Evolutionary conservation across 1,284 basidiomycete genomes (phyloP), one percentile per base, ranked within the genome.

Genomic region (Cryptococcus sp.): DNA sequence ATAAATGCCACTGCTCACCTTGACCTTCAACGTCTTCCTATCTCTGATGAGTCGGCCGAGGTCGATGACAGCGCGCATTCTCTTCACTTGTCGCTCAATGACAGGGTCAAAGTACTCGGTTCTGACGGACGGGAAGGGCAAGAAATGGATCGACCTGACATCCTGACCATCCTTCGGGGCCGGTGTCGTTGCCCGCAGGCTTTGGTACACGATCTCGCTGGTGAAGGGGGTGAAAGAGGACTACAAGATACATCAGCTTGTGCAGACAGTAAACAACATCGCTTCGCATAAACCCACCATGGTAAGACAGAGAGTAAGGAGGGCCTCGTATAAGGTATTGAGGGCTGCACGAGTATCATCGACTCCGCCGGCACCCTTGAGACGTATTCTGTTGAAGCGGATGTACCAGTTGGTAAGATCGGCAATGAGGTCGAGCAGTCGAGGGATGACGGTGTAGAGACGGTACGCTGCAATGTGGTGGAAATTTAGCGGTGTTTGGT

Each of bases 391-490:
- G 81, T 99, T 99, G 84, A 99, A 99, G 54, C 96, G 93, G 72
- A 99, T 99, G 81, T 99, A 99, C 94, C 95, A 98, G 78, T 99
- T 99, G 49, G 96, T 99, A 60, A 99, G 83, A 79, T 99, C 96
- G 69, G 96, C 92, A 48, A 99, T 86, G 61, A 99, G 87, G 65
- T 91, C 90, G 57, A 98, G 83, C 54, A 99, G 82, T 31, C 91
- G 86, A n/a, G 93, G 93, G 61, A 97, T 92, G 80, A 99, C 91
- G 59, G 93, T 98, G 80, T 99, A 99, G n/a, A 99, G 84, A 57
- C 94, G 86, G 81, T 99, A 99, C 13, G 93, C 84, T 81, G 54
- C 45, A 16, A 44, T 10, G 13, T 35, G 31, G 31, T 8, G 7
- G 7, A 35, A 2, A 13, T 4, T 35, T 35, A 35, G 31, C 31